Percentiles rank a stretch among this genome's conserved stretches.
phyloP scores from a whole-genome alignment of 78 protist genomes.

The Cavenderia fasciculata region DNA sequence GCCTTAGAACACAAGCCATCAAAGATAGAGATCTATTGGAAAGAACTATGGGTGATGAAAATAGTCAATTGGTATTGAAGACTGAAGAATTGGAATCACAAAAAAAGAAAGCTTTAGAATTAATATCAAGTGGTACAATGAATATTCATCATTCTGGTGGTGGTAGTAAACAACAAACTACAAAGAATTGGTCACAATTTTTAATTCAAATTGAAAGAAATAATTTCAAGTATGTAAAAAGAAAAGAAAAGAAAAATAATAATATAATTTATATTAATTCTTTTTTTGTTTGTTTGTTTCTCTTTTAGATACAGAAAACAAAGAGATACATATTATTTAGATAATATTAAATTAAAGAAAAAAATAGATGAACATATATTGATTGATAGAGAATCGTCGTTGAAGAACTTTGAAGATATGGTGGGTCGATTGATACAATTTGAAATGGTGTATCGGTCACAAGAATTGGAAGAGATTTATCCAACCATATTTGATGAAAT shows the following conservation, averaged over 20 bases:
- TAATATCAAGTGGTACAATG: background rate
- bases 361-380: background rate
- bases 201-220: background rate
- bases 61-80: background rate
- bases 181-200: background rate
- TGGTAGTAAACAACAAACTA: no score
- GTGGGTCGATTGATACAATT: background rate
- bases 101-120: conserved; percentile 12
- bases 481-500: no score
- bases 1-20: background rate
- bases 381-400: no score
- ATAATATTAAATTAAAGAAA: background rate
- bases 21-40: background rate
- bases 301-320: background rate
- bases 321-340: background rate
- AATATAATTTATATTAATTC: background rate
- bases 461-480: no score
- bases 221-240: background rate
- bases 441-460: background rate
- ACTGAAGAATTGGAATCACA: background rate
- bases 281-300: background rate
- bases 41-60: background rate
- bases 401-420: background rate
- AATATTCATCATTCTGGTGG: no score
- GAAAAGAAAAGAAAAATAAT: background rate